Evolutionary conservation across 495 filamentous ascomycete genomes (phyloP).

Genomic region (Oleoguttula mirabilis): DNA sequence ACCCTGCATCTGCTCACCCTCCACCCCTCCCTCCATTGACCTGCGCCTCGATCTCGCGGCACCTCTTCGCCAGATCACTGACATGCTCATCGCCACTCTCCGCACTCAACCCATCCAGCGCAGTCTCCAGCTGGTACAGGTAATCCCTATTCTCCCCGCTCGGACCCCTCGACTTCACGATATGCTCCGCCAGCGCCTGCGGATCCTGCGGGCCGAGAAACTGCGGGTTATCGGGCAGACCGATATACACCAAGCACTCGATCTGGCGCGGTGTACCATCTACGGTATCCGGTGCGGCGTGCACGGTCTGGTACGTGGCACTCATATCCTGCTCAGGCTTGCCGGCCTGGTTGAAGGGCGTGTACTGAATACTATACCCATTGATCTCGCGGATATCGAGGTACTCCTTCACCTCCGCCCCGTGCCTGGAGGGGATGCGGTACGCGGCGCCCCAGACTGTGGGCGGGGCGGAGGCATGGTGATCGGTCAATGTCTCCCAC

Average conservation of each 20-base stretch:
- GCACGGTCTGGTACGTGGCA: constrained; percentile 18
- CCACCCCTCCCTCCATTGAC: background rate
- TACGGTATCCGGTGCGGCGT: constrained; percentile 26
- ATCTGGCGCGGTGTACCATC: constrained; percentile 27
- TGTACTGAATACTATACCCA: constrained; percentile 84
- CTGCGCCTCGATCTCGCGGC: constrained; percentile 39
- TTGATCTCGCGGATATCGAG: constrained; percentile 97
- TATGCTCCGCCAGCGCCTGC: constrained; percentile 71
- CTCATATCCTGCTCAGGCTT: constrained; percentile 30
- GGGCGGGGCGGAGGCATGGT: constrained; percentile 41
- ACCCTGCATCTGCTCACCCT: too few relatives aligned
- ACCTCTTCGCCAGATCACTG: constrained; percentile 41
- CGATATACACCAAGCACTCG: constrained; percentile 78
- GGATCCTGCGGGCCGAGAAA: constrained; percentile 77
- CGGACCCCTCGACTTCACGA: constrained; percentile 61
- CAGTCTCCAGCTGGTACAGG: constrained; percentile 66
- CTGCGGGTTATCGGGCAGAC: constrained; percentile 84
- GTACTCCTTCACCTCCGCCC: constrained; percentile 73
- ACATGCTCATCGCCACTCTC: constrained; percentile 83
- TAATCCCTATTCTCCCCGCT: constrained; percentile 92
- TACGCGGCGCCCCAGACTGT: constrained; percentile 88
- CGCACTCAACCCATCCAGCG: constrained; percentile 58
- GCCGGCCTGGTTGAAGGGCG: constrained; percentile 57
- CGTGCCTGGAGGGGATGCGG: constrained; percentile 61
- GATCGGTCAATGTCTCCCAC: constrained; percentile 70